Evolutionary conservation across 768 basidiomycete genomes (phyloP).

Genomic region (Mycena latifolia): DNA sequence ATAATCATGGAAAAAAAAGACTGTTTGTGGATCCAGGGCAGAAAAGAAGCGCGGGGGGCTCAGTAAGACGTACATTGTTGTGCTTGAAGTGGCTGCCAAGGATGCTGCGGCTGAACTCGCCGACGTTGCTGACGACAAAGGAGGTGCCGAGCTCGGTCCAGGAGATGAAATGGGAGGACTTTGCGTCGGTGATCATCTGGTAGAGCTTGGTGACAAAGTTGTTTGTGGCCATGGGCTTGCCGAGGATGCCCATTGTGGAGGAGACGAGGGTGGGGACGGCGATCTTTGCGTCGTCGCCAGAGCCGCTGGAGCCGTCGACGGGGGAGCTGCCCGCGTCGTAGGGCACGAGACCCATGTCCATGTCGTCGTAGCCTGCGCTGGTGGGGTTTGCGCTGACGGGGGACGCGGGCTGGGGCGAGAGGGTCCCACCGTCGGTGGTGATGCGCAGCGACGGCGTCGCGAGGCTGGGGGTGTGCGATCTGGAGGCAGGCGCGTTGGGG

Average conservation of each 20-base stretch:
- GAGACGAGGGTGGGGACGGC: conserved; percentile 38
- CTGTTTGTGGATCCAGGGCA: conserved; percentile 20
- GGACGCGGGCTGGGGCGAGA: conserved; percentile 40
- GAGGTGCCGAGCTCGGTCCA: conserved; percentile 89
- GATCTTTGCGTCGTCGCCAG: conserved; percentile 39
- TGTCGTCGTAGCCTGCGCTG: conserved; percentile 65
- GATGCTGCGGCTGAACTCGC: conserved; percentile 88
- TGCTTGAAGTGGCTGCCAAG: conserved; percentile 92
- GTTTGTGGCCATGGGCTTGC: conserved; percentile 78
- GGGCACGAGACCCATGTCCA: conserved; percentile 61
- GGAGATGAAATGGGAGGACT: conserved; percentile 82
- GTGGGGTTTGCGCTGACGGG: conserved; percentile 40
- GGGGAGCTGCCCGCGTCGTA: conserved; percentile 48
- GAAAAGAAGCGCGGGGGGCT: conserved; percentile 3
- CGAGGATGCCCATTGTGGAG: conserved; percentile 68
- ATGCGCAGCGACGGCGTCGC: conserved; percentile 39
- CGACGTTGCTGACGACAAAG: conserved; percentile 88
- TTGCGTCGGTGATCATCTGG: conserved; percentile 90
- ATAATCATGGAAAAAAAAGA: conserved; percentile 19
- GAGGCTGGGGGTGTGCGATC: conserved; percentile 33
- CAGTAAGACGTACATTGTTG: conserved; percentile 75
- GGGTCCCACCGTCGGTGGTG: conserved; percentile 54
- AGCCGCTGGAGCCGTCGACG: conserved; percentile 64
- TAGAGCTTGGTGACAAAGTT: conserved; percentile 93
- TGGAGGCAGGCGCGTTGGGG: conserved; percentile 35